phyloP scores from a whole-genome alignment of 306 rosid genomes.

The Corylus heterophylla region DNA sequence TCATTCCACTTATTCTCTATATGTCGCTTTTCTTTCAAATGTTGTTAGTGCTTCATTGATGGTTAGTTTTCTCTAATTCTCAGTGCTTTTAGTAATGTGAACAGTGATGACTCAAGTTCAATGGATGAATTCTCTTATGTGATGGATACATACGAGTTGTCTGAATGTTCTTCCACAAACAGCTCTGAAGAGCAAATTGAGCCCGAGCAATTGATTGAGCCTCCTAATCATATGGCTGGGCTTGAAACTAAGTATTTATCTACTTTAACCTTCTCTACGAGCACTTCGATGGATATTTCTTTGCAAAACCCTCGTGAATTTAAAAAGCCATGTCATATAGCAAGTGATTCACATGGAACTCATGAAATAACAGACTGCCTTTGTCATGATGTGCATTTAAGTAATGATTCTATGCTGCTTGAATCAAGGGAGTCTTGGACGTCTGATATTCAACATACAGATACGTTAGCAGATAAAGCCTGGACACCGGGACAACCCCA shows the following conservation, averaged over 20 bases:
- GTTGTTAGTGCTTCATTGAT: conserved; percentile 34
- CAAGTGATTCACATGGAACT: conserved; percentile 29
- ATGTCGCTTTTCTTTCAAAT: conserved; percentile 24
- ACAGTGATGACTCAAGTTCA: conserved; percentile 59
- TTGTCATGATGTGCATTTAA: conserved; percentile 29
- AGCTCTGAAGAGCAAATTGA: conserved; percentile 59
- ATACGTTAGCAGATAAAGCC: conserved; percentile 26
- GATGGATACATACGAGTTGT: conserved; percentile 46
- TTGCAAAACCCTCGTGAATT: conserved; percentile 36
- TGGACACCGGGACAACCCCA: conserved; percentile 24
- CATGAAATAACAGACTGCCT: conserved; percentile 37
- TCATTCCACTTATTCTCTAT: background rate
- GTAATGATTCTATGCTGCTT: conserved; percentile 35
- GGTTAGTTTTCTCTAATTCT: conserved; percentile 35
- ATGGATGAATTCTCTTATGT: conserved; percentile 40
- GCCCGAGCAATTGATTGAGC: conserved; percentile 41
- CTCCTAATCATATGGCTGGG: conserved; percentile 40
- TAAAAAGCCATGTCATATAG: conserved; percentile 37
- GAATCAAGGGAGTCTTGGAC: conserved; percentile 37
- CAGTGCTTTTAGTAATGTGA: conserved; percentile 49
- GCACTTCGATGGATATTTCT: conserved; percentile 33
- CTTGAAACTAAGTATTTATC: conserved; percentile 51
- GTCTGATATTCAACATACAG: conserved; percentile 34
- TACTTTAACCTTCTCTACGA: conserved; percentile 58
- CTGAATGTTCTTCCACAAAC: conserved; percentile 58